Base-by-base conservation (phyloP, 2,329 filamentous ascomycete species). In the Colletotrichum brevisporum region DNA sequence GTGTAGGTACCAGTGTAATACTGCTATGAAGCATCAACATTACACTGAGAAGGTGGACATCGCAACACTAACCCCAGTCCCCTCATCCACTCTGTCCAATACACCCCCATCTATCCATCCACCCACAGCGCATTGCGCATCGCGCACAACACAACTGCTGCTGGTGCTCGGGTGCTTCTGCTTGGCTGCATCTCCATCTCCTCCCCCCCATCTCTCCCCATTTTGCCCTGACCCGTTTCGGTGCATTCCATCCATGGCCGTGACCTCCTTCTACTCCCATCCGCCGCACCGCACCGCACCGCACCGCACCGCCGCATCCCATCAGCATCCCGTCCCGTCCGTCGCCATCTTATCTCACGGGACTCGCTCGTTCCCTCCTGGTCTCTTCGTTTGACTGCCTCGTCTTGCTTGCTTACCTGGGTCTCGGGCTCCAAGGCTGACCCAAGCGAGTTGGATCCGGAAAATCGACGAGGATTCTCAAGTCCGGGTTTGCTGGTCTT, bases 211-310 rank as follows among this genome's bases (percentile, higher is more conserved):
- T 59, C 39, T 52, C 50, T 47, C 45, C 53, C 61, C 65, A 24
- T 58, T 50, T 54, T 64, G 60, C 55, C 54, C 43, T 55, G 61
- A 50, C 63, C 62, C 67, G 62, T 66, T 60, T 69, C 62, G 67
- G 67, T 69, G 61, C 50, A 61, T 69, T 69, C 67, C 67, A 55
- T 69, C 67, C 67, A 55, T 55, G 55, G 60, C 66, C 61, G 66
- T 69, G 50, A 36, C 62, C 26, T 66, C 54, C 41, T 60, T 52
- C 55, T 24, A 24, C 21, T 66, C 36, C 43, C 55, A 61, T 41
- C 31, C 24, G 21, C 43, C 27, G 57, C 45, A 36, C 26, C 43
- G 56, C 13, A 24, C 12, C 26, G 56, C 13, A 24, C 12, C 26
- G 60, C 54, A 54, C 55, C 63, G 67, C 67, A 69, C 51, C 66